Evolutionary conservation across 768 basidiomycete species (phyloP), one percentile per base, ranked within the genome.

Genomic region (Antrodiella citrinella): DNA sequence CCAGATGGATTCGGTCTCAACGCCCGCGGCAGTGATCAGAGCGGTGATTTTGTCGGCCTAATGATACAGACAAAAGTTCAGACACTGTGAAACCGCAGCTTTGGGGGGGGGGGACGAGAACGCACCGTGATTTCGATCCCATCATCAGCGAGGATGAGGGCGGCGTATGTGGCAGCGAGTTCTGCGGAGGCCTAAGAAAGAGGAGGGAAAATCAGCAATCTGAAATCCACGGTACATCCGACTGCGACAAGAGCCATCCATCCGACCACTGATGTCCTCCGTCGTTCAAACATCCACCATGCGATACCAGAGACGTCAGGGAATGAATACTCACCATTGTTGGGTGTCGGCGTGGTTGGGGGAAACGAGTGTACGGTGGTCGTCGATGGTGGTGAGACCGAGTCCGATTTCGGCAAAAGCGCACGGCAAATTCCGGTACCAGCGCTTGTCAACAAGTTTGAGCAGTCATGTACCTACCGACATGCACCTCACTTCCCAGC

Each of bases 81-180:
- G 10, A 18, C 10, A 38, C 18, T 10, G 10, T 10, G 35, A 18
- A 38, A 18, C 10, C 35, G 18, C 10, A 38, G 35, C 10, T 38
- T 38, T 38, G 18, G 10, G 10, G 42, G 26, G n/a, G n/a, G 20
- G 42, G 23, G 44, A 2, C 38, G 21, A 25, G 12, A 18, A 81
- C 91, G 62, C 62, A 96, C 94, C 57, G 95, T 96, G 66, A 99
- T 97, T 78, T 97, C 95, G 64, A 95, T 73, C 61, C 85, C 86
- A 57, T 96, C 94, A 74, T 98, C 96, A 59, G 93, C 94, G 66
- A 98, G 91, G 73, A 97, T 97, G 64, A 99, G 87, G 59, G 92
- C 90, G 65, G 95, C 93, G 75, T 97, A 97, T 60, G 93, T 88
- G 55, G 93, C 76, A 60, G 93, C 91, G 66, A 95, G 88, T 67